These are phyloP conservation scores for Arabidopsis arenosa DNA, from an alignment of 345 rosid species.

Conservation along the genomic window DNA sequence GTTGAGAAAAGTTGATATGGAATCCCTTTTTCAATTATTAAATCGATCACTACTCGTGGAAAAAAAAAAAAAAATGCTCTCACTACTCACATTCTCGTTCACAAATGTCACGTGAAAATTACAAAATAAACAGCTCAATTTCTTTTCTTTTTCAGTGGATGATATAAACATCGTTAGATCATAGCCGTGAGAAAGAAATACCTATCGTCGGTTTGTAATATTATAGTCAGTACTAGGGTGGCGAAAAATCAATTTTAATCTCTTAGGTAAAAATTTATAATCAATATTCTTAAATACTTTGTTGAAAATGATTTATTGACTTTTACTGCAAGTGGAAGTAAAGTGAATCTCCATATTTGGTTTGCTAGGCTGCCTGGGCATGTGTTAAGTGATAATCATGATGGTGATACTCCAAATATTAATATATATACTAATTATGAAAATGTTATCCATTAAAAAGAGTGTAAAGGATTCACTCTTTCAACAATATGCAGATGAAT, in stretches of 20 bases:
- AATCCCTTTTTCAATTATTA: slow-evolving; percentile 41
- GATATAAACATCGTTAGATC: slow-evolving; percentile 15
- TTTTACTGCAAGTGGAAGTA: slow-evolving; percentile 38
- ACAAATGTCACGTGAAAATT: slow-evolving; percentile 1
- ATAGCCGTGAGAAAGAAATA: background rate
- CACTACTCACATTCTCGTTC: slow-evolving; percentile 22
- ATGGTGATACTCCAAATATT: slow-evolving; percentile 19
- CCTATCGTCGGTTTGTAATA: background rate
- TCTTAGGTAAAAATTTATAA: background rate
- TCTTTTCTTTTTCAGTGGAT: background rate
- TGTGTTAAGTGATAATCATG: slow-evolving; percentile 33
- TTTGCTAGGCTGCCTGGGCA: background rate
- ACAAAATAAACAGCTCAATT: slow-evolving; percentile 8
- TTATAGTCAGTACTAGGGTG: slow-evolving; percentile 10
- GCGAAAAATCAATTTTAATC: background rate
- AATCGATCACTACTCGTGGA: slow-evolving; percentile 28
- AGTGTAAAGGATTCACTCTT: slow-evolving; percentile 5
- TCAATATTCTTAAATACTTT: background rate
- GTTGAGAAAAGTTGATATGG: slow-evolving; percentile 29
- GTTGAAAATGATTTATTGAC: slow-evolving; percentile 22
- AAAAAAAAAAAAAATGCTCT: background rate
- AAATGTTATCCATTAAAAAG: slow-evolving; percentile 7
- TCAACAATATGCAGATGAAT: slow-evolving; percentile 9
- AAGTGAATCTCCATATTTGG: slow-evolving; percentile 39
- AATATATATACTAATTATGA: slow-evolving; percentile 11